Evolutionary conservation across 202 grass and related monocot genomes (phyloP).

Genomic region (Panicum virgatum): DNA sequence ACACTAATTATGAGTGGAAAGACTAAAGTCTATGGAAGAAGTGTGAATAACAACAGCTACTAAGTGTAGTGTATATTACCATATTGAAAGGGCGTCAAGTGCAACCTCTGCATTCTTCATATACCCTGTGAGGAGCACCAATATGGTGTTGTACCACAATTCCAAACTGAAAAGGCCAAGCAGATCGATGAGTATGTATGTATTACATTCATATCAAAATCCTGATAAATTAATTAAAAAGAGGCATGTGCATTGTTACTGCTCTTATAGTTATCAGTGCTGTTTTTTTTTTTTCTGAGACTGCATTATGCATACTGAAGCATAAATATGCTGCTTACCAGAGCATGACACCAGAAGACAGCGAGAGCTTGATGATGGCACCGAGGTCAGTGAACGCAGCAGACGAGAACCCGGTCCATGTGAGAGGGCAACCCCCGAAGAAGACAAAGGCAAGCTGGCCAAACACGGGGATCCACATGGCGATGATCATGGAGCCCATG

Average conservation of each 20-base stretch:
- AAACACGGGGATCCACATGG: constrained; percentile 65
- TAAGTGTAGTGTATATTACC: constrained; percentile 33
- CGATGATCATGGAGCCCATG: constrained; percentile 64
- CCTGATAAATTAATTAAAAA: background rate
- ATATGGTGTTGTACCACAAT: constrained; percentile 80
- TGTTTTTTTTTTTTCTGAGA: background rate
- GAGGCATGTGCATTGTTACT: background rate
- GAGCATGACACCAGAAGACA: constrained; percentile 86
- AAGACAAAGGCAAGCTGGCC: constrained; percentile 62
- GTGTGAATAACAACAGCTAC: too few relatives aligned
- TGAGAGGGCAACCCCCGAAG: constrained; percentile 69
- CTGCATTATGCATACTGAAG: background rate
- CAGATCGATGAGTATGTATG: background rate
- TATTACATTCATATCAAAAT: background rate
- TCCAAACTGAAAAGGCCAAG: constrained; percentile 61
- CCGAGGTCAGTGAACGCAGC: constrained; percentile 44
- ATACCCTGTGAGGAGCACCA: constrained; percentile 82
- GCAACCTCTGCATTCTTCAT: constrained; percentile 86
- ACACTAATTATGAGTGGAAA: background rate
- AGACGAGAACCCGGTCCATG: constrained; percentile 69
- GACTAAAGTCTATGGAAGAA: background rate
- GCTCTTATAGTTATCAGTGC: background rate
- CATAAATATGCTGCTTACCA: constrained; percentile 47
- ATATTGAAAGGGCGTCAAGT: constrained; percentile 93
- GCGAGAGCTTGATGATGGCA: constrained; percentile 63